A percentile compares a stretch with the other conserved stretches of the same genome.
These are phyloP conservation scores for Proliferodiscus dingleyae DNA, from an alignment of 2,329 filamentous ascomycete genomes.

Conservation along the genomic window DNA sequence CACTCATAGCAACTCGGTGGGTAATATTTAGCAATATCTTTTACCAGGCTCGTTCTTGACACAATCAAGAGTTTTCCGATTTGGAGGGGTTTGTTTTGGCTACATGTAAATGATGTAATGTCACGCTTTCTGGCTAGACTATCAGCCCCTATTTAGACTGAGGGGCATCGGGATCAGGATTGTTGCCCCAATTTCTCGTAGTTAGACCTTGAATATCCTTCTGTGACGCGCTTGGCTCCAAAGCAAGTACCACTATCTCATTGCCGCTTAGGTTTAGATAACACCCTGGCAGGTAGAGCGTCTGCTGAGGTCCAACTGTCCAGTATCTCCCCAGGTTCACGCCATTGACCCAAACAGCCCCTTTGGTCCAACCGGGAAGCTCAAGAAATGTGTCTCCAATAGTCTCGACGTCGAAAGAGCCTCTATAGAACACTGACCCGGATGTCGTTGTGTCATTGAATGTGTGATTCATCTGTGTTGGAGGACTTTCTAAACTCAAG, in stretches of 20 bases:
- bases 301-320: constrained; percentile 44
- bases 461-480: background rate
- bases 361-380: constrained; percentile 39
- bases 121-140: no score
- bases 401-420: constrained; percentile 28
- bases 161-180: constrained; percentile 27
- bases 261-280: constrained; percentile 34
- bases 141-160: no score
- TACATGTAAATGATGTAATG: no score
- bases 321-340: constrained; percentile 43
- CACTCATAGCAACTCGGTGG: no score
- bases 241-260: constrained; percentile 39
- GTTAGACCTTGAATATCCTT: constrained; percentile 18
- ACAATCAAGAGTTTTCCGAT: no score
- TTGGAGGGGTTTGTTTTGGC: no score
- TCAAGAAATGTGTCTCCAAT: constrained; percentile 36
- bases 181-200: constrained; percentile 30
- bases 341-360: constrained; percentile 43
- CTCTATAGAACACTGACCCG: constrained; percentile 27
- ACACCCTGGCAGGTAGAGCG: constrained; percentile 41
- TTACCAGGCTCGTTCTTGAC: no score
- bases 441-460: background rate
- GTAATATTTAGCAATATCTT: no score
- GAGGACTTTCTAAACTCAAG: constrained; percentile 31
- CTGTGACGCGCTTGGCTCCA: constrained; percentile 35